phyloP scores from a whole-genome alignment of 768 basidiomycete genomes.

The Suillus cothurnatus region DNA sequence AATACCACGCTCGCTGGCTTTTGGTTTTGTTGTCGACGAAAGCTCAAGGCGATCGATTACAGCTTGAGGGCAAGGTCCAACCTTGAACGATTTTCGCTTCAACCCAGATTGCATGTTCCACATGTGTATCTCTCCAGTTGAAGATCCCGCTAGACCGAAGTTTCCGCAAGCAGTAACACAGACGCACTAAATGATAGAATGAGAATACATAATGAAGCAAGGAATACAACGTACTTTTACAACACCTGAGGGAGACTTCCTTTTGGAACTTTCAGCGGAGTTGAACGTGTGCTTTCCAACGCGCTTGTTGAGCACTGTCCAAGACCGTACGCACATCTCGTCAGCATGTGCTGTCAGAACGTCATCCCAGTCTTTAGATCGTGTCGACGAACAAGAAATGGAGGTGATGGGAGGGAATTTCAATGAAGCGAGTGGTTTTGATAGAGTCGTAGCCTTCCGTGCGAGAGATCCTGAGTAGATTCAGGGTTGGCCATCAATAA shows the following conservation, averaged over 20 bases:
- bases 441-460: slow-evolving; percentile 77
- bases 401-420: slow-evolving; percentile 83
- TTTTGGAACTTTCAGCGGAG: slow-evolving; percentile 50
- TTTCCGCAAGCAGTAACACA: slow-evolving; percentile 95
- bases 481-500: slow-evolving; percentile 10
- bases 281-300: slow-evolving; percentile 76
- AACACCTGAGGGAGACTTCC: slow-evolving; percentile 55
- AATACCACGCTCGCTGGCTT: slow-evolving; percentile 55
- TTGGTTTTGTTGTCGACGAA: slow-evolving; percentile 39
- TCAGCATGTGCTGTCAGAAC: slow-evolving; percentile 89
- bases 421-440: slow-evolving; percentile 76
- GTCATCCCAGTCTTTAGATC: slow-evolving; percentile 97
- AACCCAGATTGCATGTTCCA: slow-evolving; percentile 99
- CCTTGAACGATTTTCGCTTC: slow-evolving; percentile 71
- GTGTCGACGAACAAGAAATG: slow-evolving; percentile 75
- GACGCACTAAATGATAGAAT: slow-evolving; percentile 54
- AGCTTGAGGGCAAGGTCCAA: slow-evolving; percentile 66
- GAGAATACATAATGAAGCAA: not conserved
- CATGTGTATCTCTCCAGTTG: slow-evolving; percentile 79
- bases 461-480: slow-evolving; percentile 67
- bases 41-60: slow-evolving; percentile 46
- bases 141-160: slow-evolving; percentile 86
- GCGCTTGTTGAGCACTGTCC: slow-evolving; percentile 83
- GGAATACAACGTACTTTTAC: slow-evolving; percentile 59
- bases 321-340: slow-evolving; percentile 81